Percentiles rank a stretch among this genome's conserved stretches.
Evolutionary conservation across 2,329 filamentous ascomycete species (phyloP).

Genomic region (Aspergillus versicolor): DNA sequence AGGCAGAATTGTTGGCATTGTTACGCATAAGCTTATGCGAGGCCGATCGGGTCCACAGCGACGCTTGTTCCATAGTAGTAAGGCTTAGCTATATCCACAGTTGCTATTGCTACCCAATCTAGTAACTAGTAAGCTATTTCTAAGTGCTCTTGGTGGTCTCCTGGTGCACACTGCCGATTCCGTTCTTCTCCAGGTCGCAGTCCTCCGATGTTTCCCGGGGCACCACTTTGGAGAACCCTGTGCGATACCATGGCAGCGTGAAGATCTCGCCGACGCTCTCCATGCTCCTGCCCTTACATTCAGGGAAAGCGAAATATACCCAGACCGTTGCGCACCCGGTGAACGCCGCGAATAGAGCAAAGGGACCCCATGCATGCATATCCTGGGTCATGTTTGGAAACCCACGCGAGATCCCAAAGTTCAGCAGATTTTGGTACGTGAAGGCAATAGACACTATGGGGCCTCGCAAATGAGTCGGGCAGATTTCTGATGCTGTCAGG

Average conservation of each 20-base stretch:
- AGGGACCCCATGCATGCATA: conserved; percentile 21
- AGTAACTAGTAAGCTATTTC: background rate
- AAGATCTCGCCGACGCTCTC: conserved; percentile 14
- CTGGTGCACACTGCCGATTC: background rate
- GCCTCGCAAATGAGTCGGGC: conserved; percentile 18
- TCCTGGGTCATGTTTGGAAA: conserved; percentile 19
- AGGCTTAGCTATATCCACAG: background rate
- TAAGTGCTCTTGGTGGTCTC: background rate
- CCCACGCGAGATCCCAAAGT: conserved; percentile 21
- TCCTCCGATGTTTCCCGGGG: too few relatives aligned
- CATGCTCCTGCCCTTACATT: conserved; percentile 21
- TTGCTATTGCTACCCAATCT: background rate
- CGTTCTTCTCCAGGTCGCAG: conserved; percentile 1
- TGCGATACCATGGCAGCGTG: conserved; percentile 17
- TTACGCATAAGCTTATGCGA: conserved; percentile 15
- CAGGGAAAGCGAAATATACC: conserved; percentile 20
- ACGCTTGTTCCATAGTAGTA: background rate
- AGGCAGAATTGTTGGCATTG: background rate
- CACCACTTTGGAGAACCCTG: conserved; percentile 11
- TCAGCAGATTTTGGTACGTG: conserved; percentile 23
- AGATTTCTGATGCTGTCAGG: conserved; percentile 22
- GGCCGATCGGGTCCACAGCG: conserved; percentile 1
- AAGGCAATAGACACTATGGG: conserved; percentile 21
- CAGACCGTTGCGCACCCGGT: conserved; percentile 15
- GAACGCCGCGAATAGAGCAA: conserved; percentile 20